phyloP scores from a whole-genome alignment of 352 stramenopile species.

The Globisporangium solare region DNA sequence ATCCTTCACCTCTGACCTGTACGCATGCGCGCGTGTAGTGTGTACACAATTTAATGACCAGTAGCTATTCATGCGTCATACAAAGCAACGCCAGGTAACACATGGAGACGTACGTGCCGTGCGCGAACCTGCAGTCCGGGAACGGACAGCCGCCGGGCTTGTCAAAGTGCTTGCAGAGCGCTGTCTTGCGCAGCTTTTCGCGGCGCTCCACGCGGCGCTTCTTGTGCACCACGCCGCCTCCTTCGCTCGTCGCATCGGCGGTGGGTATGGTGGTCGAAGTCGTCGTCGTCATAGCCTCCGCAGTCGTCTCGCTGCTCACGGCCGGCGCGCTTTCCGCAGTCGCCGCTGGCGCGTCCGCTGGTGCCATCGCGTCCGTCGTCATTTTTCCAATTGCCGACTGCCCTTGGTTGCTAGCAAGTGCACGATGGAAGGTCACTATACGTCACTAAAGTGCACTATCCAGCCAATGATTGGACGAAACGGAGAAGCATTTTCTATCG shows the following conservation, averaged over 20 bases:
- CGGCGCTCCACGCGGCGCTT: conserved; percentile 62
- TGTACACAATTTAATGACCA: too few species aligned
- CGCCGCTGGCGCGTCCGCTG: neutral
- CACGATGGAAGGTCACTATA: neutral
- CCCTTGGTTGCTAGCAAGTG: neutral
- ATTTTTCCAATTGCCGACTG: neutral
- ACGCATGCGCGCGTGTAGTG: too few species aligned
- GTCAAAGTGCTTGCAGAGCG: conserved; percentile 84
- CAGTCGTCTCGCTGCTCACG: neutral
- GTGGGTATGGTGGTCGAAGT: neutral
- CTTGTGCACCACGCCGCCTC: conserved; percentile 27
- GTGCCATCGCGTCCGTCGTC: conserved; percentile 1
- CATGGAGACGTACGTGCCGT: conserved; percentile 41
- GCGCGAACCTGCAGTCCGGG: conserved; percentile 78
- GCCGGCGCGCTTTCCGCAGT: too few species aligned
- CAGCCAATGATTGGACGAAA: conserved; percentile 9
- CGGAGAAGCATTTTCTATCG: neutral
- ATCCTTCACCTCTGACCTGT: conserved; percentile 51
- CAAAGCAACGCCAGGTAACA: neutral
- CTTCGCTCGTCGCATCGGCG: conserved; percentile 1
- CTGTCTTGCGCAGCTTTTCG: conserved; percentile 69
- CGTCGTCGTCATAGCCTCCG: too few species aligned
- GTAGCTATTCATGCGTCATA: neutral
- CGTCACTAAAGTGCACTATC: neutral
- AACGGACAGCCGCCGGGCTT: conserved; percentile 79